A percentile compares a stretch with the other conserved stretches of the same genome.
Conservation (phyloP, 2,329 filamentous ascomycete genomes). For the Paramyrothecium sp. region DNA sequence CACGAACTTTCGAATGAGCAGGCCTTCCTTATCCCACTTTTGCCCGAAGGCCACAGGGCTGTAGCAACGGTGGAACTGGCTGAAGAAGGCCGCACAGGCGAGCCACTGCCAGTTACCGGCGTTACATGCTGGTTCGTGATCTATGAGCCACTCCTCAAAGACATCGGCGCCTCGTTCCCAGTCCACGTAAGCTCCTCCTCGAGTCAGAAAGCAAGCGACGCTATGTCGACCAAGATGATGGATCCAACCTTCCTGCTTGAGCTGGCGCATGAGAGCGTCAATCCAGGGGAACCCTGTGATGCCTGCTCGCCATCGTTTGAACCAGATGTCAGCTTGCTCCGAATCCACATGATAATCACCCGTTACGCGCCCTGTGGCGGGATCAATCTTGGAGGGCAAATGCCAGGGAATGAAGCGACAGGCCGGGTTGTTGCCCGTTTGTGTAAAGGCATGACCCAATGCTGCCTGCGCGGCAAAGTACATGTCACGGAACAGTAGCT, state of each 20-base stretch:
- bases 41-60: constrained; percentile 69
- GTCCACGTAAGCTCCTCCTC: constrained; percentile 74
- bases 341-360: constrained; percentile 65
- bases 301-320: constrained; percentile 67
- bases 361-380: constrained; percentile 45
- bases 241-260: constrained; percentile 72
- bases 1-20: constrained; percentile 62
- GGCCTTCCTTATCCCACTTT: constrained; percentile 72
- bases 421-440: constrained; percentile 63
- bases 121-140: constrained; percentile 74
- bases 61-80: constrained; percentile 70
- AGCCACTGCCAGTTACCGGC: constrained; percentile 79
- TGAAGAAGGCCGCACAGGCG: constrained; percentile 71
- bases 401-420: constrained; percentile 81
- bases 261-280: constrained; percentile 76
- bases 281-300: constrained; percentile 78
- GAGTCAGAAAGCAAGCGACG: constrained; percentile 79
- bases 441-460: constrained; percentile 61
- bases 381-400: constrained; percentile 58
- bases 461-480: constrained; percentile 76
- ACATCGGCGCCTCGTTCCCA: constrained; percentile 80
- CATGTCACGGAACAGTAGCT: constrained; percentile 79
- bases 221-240: constrained; percentile 75
- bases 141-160: constrained; percentile 73
- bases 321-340: constrained; percentile 60